Evolutionary conservation across 2,329 filamentous ascomycete species (phyloP).

Genomic region (Daldinia eschscholtzii): DNA sequence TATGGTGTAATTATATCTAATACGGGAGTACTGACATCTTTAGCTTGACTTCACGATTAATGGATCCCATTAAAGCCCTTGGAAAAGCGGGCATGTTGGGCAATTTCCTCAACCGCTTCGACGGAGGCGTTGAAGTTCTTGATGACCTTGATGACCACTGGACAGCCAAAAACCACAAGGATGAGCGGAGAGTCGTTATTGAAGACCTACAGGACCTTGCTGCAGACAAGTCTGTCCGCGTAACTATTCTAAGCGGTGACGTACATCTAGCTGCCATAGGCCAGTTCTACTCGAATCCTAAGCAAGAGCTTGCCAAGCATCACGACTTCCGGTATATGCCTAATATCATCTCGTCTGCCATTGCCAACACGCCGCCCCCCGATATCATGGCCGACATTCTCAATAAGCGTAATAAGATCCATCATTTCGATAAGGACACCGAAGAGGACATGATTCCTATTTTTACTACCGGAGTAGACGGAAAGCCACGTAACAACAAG

Average conservation of each 20-base stretch:
- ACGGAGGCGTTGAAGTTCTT: conserved; percentile 90
- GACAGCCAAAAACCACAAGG: conserved; percentile 95
- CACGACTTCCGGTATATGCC: conserved; percentile 97
- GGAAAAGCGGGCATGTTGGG: conserved; percentile 85
- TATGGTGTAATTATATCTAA: too few species aligned
- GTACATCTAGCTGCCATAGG: conserved; percentile 93
- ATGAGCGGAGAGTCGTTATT: conserved; percentile 86
- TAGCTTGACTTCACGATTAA: conserved; percentile 83
- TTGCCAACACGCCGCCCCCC: conserved; percentile 90
- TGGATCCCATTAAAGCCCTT: conserved; percentile 91
- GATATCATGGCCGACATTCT: conserved; percentile 90
- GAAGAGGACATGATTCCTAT: conserved; percentile 97
- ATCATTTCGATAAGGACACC: conserved; percentile 79
- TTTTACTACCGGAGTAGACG: conserved; percentile 89
- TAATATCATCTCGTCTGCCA: conserved; percentile 93
- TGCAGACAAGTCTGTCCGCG: conserved; percentile 88
- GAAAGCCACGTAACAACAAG: conserved; percentile 91
- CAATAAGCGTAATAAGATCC: conserved; percentile 90
- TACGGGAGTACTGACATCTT: conserved; percentile 52
- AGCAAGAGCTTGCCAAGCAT: conserved; percentile 83
- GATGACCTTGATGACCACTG: conserved; percentile 97
- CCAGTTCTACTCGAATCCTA: conserved; percentile 94
- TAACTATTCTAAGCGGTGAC: conserved; percentile 94
- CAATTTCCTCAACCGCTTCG: conserved; percentile 86
- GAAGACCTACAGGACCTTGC: conserved; percentile 94